Conservation (phyloP, 2,329 filamentous ascomycete genomes). For the Xenoacremonium recifei region DNA sequence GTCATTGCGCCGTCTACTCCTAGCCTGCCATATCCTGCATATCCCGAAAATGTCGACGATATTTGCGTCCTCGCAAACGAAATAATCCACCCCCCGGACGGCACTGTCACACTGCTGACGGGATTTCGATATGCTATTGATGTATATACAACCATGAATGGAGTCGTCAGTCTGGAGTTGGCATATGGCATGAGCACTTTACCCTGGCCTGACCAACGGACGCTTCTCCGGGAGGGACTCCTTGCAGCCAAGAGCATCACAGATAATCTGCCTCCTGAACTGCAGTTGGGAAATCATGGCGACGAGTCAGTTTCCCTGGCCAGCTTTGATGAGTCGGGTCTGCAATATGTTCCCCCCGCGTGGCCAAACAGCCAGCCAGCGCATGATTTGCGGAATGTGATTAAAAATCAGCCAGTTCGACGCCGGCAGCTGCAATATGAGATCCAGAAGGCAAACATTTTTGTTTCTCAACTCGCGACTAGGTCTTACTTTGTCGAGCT, state of each 20-base stretch:
- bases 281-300: constrained; percentile 53
- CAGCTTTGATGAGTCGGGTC: constrained; percentile 42
- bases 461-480: constrained; percentile 76
- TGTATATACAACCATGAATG: constrained; percentile 78
- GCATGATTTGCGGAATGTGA: constrained; percentile 49
- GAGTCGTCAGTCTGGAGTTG: constrained; percentile 75
- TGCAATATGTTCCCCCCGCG: constrained; percentile 52
- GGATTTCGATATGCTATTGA: constrained; percentile 80
- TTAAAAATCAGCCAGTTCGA: constrained; percentile 47
- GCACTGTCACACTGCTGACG: constrained; percentile 66
- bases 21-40: constrained; percentile 72
- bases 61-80: constrained; percentile 72
- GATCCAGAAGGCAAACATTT: constrained; percentile 90
- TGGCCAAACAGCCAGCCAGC: constrained; percentile 46
- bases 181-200: constrained; percentile 77
- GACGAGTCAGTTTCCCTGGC: constrained; percentile 37
- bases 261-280: constrained; percentile 65
- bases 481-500: constrained; percentile 84
- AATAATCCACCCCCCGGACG: constrained; percentile 67
- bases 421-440: constrained; percentile 70
- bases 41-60: constrained; percentile 82
- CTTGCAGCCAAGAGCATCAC: constrained; percentile 68
- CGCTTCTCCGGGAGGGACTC: constrained; percentile 69
- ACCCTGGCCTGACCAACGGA: constrained; percentile 75
- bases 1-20: constrained; percentile 75